phyloP scores from a whole-genome alignment of 495 filamentous ascomycete genomes.

The Thermothielavioides terrestris region DNA sequence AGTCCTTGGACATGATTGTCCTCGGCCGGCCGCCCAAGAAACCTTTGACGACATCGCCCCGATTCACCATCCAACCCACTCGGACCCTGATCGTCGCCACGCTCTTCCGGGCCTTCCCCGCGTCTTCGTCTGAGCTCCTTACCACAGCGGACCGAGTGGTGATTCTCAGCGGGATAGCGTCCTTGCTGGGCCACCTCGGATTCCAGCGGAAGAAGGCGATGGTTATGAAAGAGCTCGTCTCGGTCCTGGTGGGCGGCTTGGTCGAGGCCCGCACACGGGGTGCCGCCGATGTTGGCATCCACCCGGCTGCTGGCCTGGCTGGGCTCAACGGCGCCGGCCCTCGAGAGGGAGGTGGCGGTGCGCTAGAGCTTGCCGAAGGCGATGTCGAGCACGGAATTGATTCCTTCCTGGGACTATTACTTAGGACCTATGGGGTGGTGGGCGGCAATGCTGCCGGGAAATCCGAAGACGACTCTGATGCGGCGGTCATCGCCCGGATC shows the following conservation, averaged over 20 bases:
- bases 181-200: slow-evolving; percentile 65
- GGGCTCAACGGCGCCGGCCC: slow-evolving; percentile 46
- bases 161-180: slow-evolving; percentile 79
- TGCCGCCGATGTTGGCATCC: slow-evolving; percentile 89
- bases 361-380: slow-evolving; percentile 63
- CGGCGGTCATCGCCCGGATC: slow-evolving; percentile 43
- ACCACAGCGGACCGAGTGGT: slow-evolving; percentile 61
- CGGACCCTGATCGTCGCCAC: slow-evolving; percentile 61
- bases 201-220: slow-evolving; percentile 80
- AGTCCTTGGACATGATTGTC: slow-evolving; percentile 60
- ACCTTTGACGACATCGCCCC: slow-evolving; percentile 32
- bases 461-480: slow-evolving; percentile 35
- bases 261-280: slow-evolving; percentile 89
- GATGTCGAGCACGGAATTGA: slow-evolving; percentile 68
- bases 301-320: slow-evolving; percentile 78
- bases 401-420: slow-evolving; percentile 39
- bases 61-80: slow-evolving; percentile 42
- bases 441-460: slow-evolving; percentile 12
- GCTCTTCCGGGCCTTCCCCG: slow-evolving; percentile 65
- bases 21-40: slow-evolving; percentile 27
- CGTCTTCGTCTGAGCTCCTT: slow-evolving; percentile 50
- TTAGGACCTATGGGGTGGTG: slow-evolving; percentile 44
- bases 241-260: slow-evolving; percentile 71
- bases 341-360: slow-evolving; percentile 38
- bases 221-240: slow-evolving; percentile 72